Percentiles rank a stretch among this genome's conserved stretches.
phyloP scores from a whole-genome alignment of 1,284 basidiomycete species.

The Taiwanofungus camphoratus region DNA sequence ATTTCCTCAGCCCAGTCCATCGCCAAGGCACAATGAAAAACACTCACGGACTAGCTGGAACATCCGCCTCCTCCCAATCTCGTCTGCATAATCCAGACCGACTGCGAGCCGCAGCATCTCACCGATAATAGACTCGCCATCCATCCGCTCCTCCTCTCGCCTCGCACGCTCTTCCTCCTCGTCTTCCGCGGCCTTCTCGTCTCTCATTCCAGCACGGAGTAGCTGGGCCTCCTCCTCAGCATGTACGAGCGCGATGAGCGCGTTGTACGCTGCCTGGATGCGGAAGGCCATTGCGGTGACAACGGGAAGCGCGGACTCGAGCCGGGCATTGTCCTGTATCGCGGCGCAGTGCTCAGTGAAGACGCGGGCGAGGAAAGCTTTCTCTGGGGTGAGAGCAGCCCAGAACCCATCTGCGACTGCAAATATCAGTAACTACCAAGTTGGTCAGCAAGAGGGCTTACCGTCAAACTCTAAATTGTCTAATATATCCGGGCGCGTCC shows the following conservation, averaged over 20 bases:
- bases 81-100: constrained; percentile 89
- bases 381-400: constrained; percentile 73
- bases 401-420: constrained; percentile 64
- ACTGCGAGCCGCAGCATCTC: constrained; percentile 82
- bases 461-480: constrained; percentile 72
- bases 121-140: constrained; percentile 71
- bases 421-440: neutral
- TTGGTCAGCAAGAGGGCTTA: constrained; percentile 28
- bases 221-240: constrained; percentile 35
- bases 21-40: neutral
- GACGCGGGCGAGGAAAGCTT: constrained; percentile 78
- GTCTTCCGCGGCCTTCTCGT: constrained; percentile 33
- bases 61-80: constrained; percentile 91
- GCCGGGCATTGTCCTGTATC: constrained; percentile 57
- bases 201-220: constrained; percentile 28
- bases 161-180: constrained; percentile 36
- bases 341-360: constrained; percentile 79
- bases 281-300: constrained; percentile 87
- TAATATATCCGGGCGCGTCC: constrained; percentile 56
- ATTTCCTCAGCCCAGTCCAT: neutral
- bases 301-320: constrained; percentile 81
- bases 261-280: constrained; percentile 79
- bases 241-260: constrained; percentile 49
- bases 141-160: constrained; percentile 53
- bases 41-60: constrained; percentile 79